A percentile compares a stretch with the other conserved stretches of the same genome.
These are phyloP conservation scores for Taphrina wiesneri DNA, from an alignment of 1,139 yeast genomes.

Conservation along the genomic window DNA sequence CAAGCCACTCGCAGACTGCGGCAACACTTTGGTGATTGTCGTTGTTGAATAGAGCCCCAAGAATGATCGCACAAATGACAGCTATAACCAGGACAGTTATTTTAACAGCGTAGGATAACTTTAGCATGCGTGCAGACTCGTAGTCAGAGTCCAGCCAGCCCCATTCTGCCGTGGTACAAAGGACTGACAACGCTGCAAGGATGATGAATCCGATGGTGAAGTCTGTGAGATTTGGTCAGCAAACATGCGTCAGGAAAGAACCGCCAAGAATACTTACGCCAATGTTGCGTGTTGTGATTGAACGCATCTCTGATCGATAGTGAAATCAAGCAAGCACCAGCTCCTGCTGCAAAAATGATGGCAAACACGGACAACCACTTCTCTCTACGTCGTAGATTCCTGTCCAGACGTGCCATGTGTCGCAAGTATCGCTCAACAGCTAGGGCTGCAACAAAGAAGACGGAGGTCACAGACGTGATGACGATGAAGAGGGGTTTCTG, in stretches of 20 bases:
- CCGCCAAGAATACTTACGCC: slow-evolving; percentile 7
- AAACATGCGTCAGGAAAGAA: not conserved
- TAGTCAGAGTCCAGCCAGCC: slow-evolving; percentile 62
- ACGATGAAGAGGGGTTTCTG: slow-evolving; percentile 79
- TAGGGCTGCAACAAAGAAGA: slow-evolving; percentile 69
- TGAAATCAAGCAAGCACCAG: slow-evolving; percentile 75
- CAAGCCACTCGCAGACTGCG: slow-evolving; percentile 74
- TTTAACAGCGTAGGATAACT: slow-evolving; percentile 54
- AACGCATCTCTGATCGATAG: slow-evolving; percentile 75
- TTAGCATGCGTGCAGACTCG: slow-evolving; percentile 47
- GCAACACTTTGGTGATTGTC: slow-evolving; percentile 52
- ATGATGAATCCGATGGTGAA: slow-evolving; percentile 54
- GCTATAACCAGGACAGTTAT: slow-evolving; percentile 69
- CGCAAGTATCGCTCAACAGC: slow-evolving; percentile 61
- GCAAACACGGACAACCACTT: slow-evolving; percentile 55
- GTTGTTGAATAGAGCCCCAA: slow-evolving; percentile 56
- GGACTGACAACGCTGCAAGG: slow-evolving; percentile 65
- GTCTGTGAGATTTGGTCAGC: not conserved
- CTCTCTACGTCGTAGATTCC: slow-evolving; percentile 55
- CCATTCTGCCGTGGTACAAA: slow-evolving; percentile 62
- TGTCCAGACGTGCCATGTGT: slow-evolving; percentile 56
- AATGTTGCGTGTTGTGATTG: slow-evolving; percentile 60
- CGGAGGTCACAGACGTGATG: slow-evolving; percentile 77
- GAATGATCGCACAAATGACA: slow-evolving; percentile 66
- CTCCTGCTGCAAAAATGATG: slow-evolving; percentile 59